Evolutionary conservation across 176 grass and related monocot genomes (phyloP), one percentile per base, ranked within the genome.

Genomic region (Musa schizocarpa): DNA sequence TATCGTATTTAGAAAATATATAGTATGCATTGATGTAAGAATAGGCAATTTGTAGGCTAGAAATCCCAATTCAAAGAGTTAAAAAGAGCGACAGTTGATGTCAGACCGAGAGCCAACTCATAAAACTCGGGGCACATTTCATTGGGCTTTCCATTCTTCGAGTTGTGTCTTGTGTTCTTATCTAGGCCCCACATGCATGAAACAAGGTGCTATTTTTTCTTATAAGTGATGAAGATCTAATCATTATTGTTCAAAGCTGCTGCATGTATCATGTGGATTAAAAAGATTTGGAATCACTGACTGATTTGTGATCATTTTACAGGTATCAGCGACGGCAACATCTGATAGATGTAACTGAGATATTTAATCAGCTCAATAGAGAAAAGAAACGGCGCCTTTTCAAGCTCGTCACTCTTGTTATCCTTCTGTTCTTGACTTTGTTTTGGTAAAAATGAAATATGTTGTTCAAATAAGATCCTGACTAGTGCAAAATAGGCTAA

Each of bases 261-360:
- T 72, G 11, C 9, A 24, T 53, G 24, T 25, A 19, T 54, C 0
- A 54, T 54, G 50, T 51, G 2, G 50, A 49, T 3, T 16, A 52
- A 17, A 19, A 51, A n/a, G 69, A 43, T 52, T 52, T 52, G 7
- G 1, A 16, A 29, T 68, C 14, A 7, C 27, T 2, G 48, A 19
- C n/a, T 9, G 1, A 52, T 27, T 19, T 27, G 5, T 43, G 34
- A 43, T 74, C n/a, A 77, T 23, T 72, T 78, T 82, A 2, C 76
- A 99, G 95, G 78, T 99, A 99, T 72, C 72, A 89, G 65, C 80
- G 79, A 0, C 86, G 82, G 2, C 90, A 94, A 48, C 86, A 99
- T 86, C 76, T 99, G n/a, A 88, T 99, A 82, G 95, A 99, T 86
- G 95, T 99, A 12, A 99, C 95, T 0, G 95, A 99, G 88, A 94